Percentiles rank a stretch among this genome's conserved stretches.
Conservation (phyloP, 352 stramenopile genomes). For the Pythium insidiosum region DNA sequence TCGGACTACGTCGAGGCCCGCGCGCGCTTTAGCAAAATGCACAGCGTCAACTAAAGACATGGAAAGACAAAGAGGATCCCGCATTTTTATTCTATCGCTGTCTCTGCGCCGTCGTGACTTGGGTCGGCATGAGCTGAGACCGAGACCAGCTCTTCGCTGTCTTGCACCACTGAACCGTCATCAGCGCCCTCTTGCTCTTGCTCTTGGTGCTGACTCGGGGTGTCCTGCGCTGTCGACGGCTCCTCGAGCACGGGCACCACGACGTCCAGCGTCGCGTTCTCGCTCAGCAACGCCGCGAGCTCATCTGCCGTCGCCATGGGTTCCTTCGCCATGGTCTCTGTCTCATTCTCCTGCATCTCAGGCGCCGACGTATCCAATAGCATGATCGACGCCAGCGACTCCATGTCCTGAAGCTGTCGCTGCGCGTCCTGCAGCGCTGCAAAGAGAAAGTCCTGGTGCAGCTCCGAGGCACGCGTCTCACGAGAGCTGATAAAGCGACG, state of each 20-base stretch:
- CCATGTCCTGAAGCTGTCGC: slow-evolving; percentile 48
- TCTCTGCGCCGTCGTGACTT: not conserved
- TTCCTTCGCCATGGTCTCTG: not conserved
- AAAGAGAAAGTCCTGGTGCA: slow-evolving; percentile 54
- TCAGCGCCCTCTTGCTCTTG: no score
- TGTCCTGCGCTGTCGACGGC: not conserved
- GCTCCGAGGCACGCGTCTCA: slow-evolving; percentile 40
- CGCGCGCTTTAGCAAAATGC: slow-evolving; percentile 85
- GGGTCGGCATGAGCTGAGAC: no score
- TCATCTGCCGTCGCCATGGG: slow-evolving; percentile 7
- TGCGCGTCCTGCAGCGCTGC: slow-evolving; percentile 50
- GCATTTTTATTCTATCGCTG: not conserved
- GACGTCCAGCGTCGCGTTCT: slow-evolving; percentile 12
- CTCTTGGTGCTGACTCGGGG: no score
- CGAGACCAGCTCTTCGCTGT: no score
- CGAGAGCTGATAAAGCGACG: slow-evolving; percentile 37
- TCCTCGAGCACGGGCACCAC: not conserved
- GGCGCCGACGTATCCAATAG: slow-evolving; percentile 8
- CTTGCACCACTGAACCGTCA: no score
- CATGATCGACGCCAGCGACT: slow-evolving; percentile 31
- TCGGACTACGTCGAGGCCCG: slow-evolving; percentile 85
- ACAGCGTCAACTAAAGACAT: slow-evolving; percentile 64
- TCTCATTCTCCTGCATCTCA: no score
- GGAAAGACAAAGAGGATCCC: no score
- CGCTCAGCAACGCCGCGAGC: slow-evolving; percentile 13